Evolutionary conservation across 306 rosid genomes (phyloP).

Genomic region (Cucurbita moschata): DNA sequence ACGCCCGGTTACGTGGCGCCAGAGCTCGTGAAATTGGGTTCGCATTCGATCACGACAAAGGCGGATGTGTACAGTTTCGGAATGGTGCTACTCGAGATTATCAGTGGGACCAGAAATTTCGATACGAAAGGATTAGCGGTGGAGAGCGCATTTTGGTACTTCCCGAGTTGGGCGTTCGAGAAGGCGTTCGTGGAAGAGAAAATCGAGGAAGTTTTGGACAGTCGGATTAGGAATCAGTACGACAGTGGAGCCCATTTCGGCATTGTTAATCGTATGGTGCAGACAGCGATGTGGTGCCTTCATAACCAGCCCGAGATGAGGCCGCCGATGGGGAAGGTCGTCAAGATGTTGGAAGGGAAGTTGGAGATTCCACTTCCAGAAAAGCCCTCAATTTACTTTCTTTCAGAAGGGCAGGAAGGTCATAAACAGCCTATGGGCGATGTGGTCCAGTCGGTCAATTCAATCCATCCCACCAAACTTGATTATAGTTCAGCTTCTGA

Average conservation of each 20-base stretch:
- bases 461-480: no score
- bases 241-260: conserved; percentile 48
- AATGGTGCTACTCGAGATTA: conserved; percentile 71
- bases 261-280: conserved; percentile 66
- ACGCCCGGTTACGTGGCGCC: conserved; percentile 97
- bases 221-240: conserved; percentile 34
- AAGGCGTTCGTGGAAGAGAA: conserved; percentile 62
- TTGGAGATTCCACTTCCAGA: conserved; percentile 59
- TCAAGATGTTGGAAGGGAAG: conserved; percentile 94
- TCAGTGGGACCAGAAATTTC: conserved; percentile 51
- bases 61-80: conserved; percentile 90
- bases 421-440: no score
- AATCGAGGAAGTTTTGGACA: conserved; percentile 67
- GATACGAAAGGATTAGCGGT: conserved; percentile 26
- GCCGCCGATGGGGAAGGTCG: conserved; percentile 91
- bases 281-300: conserved; percentile 92
- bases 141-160: conserved; percentile 65
- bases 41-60: conserved; percentile 60
- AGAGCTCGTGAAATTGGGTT: conserved; percentile 54
- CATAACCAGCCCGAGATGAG: conserved; percentile 68
- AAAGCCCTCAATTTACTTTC: conserved; percentile 72
- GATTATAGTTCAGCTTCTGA: no score
- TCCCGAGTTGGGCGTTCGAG: conserved; percentile 81
- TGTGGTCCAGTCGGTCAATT: no score
- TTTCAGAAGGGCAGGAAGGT: conserved; percentile 6